Evolutionary conservation across 2,329 filamentous ascomycete genomes (phyloP), one percentile per base, ranked within the genome.

Genomic region (Scytalidium sp.): DNA sequence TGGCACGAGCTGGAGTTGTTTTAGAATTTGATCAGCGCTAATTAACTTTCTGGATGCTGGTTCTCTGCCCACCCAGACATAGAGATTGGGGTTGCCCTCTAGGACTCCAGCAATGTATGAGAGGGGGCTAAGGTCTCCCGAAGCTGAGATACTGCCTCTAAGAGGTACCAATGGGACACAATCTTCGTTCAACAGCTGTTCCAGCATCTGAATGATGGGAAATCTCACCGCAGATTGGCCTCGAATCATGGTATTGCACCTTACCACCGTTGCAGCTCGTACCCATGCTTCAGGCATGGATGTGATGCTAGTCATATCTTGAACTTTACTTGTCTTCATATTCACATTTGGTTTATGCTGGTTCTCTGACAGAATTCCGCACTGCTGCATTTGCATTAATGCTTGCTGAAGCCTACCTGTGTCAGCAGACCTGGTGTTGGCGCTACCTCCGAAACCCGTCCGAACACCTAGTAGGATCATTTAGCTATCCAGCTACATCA

Each of bases 391-490:
- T 59, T 84, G 81, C 17, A 84, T 68, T 8, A 85, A 65, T 0
- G 75, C 74, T 13, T 71, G 70, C 61, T 87, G 83, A 7, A 86
- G 73, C 19, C 68, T 70, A 13, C 70, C 56, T 39, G 75, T 64
- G 20, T 77, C 62, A 4, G 71, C 67, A 1, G 80, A 85, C 7
- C 81, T 73, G 0, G 75, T 73, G 60, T 86, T 80, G 13, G 84
- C 84, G 47, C 77, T 83, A 21, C 83, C 83, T 7, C 84, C 84
- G 54, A 85, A 86, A 6, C 83, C 83, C 0, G 84, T 87, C 56
- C 83, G 87, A 43, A 85, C 80, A 19, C 81, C 81, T 60, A 9
- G 11, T 47, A 25, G 49, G 42, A n/a, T 39, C 25, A 36, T 8
- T 47, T 17, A 58, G 49, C 50, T 50, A 53, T 44, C 17, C 41